phyloP scores from a whole-genome alignment of 495 filamentous ascomycete species.

The Daldinia bambusicola region DNA sequence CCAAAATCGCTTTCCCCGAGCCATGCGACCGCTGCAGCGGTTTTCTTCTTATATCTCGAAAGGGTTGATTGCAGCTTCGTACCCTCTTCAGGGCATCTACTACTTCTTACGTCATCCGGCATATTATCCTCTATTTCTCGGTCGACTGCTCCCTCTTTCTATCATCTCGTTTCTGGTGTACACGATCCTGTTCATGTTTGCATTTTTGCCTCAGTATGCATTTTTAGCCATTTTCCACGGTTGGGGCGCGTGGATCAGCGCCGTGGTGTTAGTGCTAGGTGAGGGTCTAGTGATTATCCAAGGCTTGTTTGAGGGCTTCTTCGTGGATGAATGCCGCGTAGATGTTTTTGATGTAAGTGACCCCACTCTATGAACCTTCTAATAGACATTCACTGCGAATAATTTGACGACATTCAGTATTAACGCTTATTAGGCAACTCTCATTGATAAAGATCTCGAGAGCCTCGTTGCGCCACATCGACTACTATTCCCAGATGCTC shows the following conservation, averaged over 20 bases:
- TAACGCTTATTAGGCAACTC: constrained; percentile 50
- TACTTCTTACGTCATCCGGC: constrained; percentile 77
- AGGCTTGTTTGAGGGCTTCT: constrained; percentile 78
- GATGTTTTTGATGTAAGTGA: constrained; percentile 87
- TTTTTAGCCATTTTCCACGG: constrained; percentile 87
- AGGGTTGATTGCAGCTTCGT: constrained; percentile 49
- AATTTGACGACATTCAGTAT: background rate
- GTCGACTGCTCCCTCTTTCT: constrained; percentile 74
- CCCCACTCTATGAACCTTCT: constrained; percentile 31
- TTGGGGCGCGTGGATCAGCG: constrained; percentile 78
- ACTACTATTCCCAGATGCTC: constrained; percentile 68
- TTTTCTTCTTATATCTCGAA: constrained; percentile 46
- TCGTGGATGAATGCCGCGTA: constrained; percentile 84
- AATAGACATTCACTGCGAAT: background rate
- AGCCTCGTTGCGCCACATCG: constrained; percentile 76
- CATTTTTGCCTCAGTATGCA: constrained; percentile 87
- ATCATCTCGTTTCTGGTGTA: constrained; percentile 79
- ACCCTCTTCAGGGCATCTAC: constrained; percentile 70
- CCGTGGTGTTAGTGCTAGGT: constrained; percentile 79
- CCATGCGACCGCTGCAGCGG: constrained; percentile 43
- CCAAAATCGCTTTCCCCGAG: constrained; percentile 27
- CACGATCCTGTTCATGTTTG: constrained; percentile 79
- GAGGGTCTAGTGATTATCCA: constrained; percentile 85
- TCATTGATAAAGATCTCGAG: constrained; percentile 61
- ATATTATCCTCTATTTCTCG: constrained; percentile 73